Evolutionary conservation across 768 basidiomycete genomes (phyloP), one percentile per base, ranked within the genome.

Genomic region (Pulveroboletus sp.): DNA sequence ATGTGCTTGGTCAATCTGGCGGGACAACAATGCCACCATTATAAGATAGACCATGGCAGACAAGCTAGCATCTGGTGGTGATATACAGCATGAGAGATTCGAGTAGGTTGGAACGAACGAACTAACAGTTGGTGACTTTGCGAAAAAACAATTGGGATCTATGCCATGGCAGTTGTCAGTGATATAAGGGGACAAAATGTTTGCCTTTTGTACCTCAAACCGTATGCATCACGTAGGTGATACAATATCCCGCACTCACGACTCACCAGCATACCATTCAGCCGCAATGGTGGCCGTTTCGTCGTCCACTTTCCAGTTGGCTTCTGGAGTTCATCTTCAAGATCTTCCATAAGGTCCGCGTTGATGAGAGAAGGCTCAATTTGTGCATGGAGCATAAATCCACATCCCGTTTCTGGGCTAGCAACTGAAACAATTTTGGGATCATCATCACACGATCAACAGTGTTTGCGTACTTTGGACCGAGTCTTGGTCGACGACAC

Each of bases 211-310:
- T 52, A 88, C 85, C 86, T 78, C 42, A 94, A 61, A 0, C 91
- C 91, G 37, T 81, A 75, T 0, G 84, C 80, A 20, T 84, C 77
- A 23, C 73, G 74, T 5, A 91, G 60, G 49, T 84, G 83, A 42
- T 83, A 82, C 33, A 91, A 65, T 33, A 92, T 67, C 4, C 89
- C 93, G 61, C 93, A 95, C 51, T 88, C 80, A 58, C 79, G 80
- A 63, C 92, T 94, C 40, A 94, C 60, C 1, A 92, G 62, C 7
- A 94, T 69, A 9, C 81, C 87, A 43, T 77, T 79, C 37, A 90
- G 60, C 3, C 71, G 71, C 45, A 89, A 63, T 29, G 76, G 78
- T 3, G 87, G 86, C 0, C 78, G 65, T 3, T 65, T 60, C 8
- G 78, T 71, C 0, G 85, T 88, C 61, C 77, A 73, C 50, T 81